Percentiles rank a stretch among this genome's conserved stretches.
phyloP scores from a whole-genome alignment of 495 filamentous ascomycete genomes.

The Xylaria scruposa region DNA sequence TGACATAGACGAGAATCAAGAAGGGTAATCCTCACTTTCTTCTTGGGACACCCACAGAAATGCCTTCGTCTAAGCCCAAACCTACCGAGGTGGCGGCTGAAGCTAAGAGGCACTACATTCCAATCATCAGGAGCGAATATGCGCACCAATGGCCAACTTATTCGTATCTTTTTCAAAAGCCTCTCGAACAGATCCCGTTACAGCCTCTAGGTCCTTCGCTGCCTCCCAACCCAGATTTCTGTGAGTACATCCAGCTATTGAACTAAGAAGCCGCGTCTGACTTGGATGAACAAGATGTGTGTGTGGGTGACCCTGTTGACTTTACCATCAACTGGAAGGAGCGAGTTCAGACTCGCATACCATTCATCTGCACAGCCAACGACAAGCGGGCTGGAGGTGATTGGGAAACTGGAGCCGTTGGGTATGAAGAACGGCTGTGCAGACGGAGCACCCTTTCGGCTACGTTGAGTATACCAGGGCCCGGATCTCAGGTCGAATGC shows the following conservation, averaged over 20 bases:
- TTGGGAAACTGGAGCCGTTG: conserved; percentile 74
- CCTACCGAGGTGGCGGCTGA: conserved; percentile 74
- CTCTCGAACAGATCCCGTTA: conserved; percentile 45
- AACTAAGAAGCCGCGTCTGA: conserved; percentile 14
- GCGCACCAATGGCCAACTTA: conserved; percentile 51
- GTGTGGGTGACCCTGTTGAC: conserved; percentile 71
- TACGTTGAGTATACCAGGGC: conserved; percentile 62
- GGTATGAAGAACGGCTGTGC: conserved; percentile 75
- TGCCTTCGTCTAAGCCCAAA: conserved; percentile 68
- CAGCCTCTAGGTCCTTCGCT: conserved; percentile 22
- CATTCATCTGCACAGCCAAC: conserved; percentile 76
- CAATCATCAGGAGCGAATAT: conserved; percentile 60
- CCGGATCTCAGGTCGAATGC: conserved; percentile 42
- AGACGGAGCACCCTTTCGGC: conserved; percentile 74
- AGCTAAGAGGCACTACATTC: conserved; percentile 69
- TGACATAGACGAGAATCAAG: conserved; percentile 2
- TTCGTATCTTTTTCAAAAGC: conserved; percentile 57
- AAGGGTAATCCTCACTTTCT: neutral
- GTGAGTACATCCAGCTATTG: conserved; percentile 38
- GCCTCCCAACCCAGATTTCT: conserved; percentile 35
- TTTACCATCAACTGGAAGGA: conserved; percentile 66
- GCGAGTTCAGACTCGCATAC: conserved; percentile 52
- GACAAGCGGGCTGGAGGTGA: conserved; percentile 77
- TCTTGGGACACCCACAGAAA: conserved; percentile 9
- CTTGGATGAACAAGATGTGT: conserved; percentile 50